phyloP scores from a whole-genome alignment of 768 basidiomycete species.

The Hemileccinum rubropunctum region DNA sequence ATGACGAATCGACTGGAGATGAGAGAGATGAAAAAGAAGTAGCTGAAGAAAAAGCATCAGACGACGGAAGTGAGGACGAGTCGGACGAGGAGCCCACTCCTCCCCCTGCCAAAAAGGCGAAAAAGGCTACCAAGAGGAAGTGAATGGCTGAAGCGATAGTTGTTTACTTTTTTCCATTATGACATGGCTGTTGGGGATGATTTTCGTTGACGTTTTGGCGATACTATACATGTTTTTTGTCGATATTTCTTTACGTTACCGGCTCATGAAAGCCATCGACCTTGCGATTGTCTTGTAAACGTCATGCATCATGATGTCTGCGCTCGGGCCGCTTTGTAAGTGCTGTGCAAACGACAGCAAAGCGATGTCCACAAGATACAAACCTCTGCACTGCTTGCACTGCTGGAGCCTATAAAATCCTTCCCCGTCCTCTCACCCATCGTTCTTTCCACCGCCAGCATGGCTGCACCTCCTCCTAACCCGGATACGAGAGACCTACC shows the following conservation, averaged over 20 bases:
- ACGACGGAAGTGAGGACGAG: slow-evolving; percentile 23
- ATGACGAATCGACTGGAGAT: slow-evolving; percentile 23
- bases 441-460: slow-evolving; percentile 23
- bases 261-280: neutral
- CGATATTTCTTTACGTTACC: slow-evolving; percentile 27
- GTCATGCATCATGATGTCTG: neutral
- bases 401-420: slow-evolving; percentile 23
- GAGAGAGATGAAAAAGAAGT: slow-evolving; percentile 28
- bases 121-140: slow-evolving; percentile 27
- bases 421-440: slow-evolving; percentile 15
- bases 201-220: slow-evolving; percentile 9
- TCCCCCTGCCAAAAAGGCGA: slow-evolving; percentile 30
- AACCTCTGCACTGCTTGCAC: slow-evolving; percentile 16
- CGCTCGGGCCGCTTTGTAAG: slow-evolving; percentile 13
- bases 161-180: slow-evolving; percentile 7
- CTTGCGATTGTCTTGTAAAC: slow-evolving; percentile 4
- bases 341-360: slow-evolving; percentile 30
- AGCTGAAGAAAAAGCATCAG: slow-evolving; percentile 20
- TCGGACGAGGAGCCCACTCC: slow-evolving; percentile 28
- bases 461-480: slow-evolving; percentile 45
- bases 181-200: slow-evolving; percentile 5
- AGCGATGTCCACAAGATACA: slow-evolving; percentile 31
- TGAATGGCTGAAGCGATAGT: slow-evolving; percentile 10
- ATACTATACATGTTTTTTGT: slow-evolving; percentile 28
- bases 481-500: slow-evolving; percentile 64